Percentiles rank a stretch among this genome's conserved stretches.
These are phyloP conservation scores for Alternaria conjuncta DNA, from an alignment of 2,329 filamentous ascomycete species.

Conservation along the genomic window DNA sequence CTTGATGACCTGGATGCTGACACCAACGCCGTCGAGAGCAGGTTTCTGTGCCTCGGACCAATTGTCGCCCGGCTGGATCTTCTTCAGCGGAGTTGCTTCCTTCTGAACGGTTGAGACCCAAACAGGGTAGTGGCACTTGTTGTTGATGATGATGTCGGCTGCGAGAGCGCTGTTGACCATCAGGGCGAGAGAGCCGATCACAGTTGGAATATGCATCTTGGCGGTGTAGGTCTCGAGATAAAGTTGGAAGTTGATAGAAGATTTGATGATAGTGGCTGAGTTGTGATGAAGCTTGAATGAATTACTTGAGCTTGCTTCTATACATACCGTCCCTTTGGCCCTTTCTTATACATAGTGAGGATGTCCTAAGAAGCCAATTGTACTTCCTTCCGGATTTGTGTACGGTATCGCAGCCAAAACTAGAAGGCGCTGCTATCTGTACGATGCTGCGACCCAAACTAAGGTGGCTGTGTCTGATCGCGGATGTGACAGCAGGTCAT, in stretches of 20 bases:
- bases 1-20: slow-evolving; percentile 34
- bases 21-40: slow-evolving; percentile 16
- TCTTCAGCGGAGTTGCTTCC: background rate
- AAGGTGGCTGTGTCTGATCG: slow-evolving; percentile 13
- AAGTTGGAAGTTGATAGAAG: background rate
- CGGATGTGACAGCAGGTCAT: slow-evolving; percentile 7
- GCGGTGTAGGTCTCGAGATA: background rate
- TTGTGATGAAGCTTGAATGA: background rate
- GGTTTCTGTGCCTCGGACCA: slow-evolving; percentile 25
- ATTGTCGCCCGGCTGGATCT: slow-evolving; percentile 3
- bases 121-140: slow-evolving; percentile 33
- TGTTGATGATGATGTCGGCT: slow-evolving; percentile 25
- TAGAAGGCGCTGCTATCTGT: slow-evolving; percentile 17
- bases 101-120: slow-evolving; percentile 28
- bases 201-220: slow-evolving; percentile 25
- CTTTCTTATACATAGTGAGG: slow-evolving; percentile 16
- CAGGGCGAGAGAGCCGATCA: slow-evolving; percentile 23
- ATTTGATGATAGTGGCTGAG: background rate
- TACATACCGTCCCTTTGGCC: background rate
- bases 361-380: background rate
- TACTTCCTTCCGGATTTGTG: slow-evolving; percentile 2
- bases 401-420: background rate
- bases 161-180: slow-evolving; percentile 17
- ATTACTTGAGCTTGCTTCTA: background rate
- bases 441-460: slow-evolving; percentile 16